These are phyloP conservation scores for Aphanomyces stellatus DNA, from an alignment of 352 stramenopile species.

Conservation along the genomic window DNA sequence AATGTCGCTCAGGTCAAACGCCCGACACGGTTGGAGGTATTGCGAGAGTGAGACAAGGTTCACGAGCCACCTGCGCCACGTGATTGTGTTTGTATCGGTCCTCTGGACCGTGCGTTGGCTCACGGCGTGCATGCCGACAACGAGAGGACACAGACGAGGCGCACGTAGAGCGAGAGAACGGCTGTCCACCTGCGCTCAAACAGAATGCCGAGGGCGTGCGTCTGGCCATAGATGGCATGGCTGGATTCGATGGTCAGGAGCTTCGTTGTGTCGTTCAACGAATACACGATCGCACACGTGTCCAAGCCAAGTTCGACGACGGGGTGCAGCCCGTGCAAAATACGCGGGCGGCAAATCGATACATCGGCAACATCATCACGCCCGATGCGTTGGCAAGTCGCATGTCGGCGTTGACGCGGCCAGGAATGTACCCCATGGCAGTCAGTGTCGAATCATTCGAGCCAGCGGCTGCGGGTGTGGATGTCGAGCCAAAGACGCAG, in stretches of 20 bases:
- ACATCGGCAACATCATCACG: neutral
- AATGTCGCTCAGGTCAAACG: constrained; percentile 1
- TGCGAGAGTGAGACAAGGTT: neutral
- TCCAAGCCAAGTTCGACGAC: constrained; percentile 5
- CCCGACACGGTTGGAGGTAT: neutral
- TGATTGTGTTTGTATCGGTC: neutral
- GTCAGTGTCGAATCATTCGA: neutral
- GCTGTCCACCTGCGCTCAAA: neutral
- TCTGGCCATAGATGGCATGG: neutral
- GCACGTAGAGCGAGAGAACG: neutral
- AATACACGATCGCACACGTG: neutral
- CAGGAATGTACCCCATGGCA: neutral
- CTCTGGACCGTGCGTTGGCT: constrained; percentile 6
- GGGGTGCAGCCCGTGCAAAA: constrained; percentile 9
- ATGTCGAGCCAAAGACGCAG: neutral
- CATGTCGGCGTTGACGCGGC: neutral
- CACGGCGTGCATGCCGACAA: neutral
- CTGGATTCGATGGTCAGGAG: neutral
- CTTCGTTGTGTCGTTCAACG: neutral
- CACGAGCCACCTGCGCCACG: neutral
- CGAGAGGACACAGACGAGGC: neutral
- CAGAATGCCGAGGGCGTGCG: neutral
- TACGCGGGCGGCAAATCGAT: neutral
- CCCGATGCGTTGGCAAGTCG: too few species aligned
- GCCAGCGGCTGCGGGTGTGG: neutral